Percentiles rank a stretch among this genome's conserved stretches.
Evolutionary conservation across 306 rosid species (phyloP).

Genomic region (Casuarina cunninghamiana): DNA sequence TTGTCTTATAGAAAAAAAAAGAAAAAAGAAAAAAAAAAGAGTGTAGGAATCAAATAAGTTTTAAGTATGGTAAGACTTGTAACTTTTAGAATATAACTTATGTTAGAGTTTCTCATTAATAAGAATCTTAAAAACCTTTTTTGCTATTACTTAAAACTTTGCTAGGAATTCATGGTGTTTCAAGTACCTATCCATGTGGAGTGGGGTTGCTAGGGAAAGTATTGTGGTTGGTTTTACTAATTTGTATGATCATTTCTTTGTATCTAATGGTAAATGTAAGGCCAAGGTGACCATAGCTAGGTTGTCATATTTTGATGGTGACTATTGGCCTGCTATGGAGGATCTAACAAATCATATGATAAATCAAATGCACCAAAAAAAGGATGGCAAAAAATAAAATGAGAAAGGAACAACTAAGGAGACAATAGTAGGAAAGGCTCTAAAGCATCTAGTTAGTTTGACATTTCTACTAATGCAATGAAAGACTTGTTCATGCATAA

Average conservation of each 20-base stretch:
- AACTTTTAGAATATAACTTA: too few relatives aligned
- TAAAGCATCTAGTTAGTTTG: slow-evolving; percentile 51
- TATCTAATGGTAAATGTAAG: slow-evolving; percentile 28
- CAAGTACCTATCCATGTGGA: slow-evolving; percentile 58
- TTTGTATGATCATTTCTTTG: slow-evolving; percentile 58
- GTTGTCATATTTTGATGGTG: slow-evolving; percentile 79
- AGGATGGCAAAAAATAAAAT: neutral
- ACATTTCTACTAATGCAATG: too few relatives aligned
- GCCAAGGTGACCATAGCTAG: slow-evolving; percentile 55
- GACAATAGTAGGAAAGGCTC: slow-evolving; percentile 34
- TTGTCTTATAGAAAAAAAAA: slow-evolving; percentile 26
- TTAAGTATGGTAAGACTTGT: too few relatives aligned
- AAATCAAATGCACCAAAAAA: slow-evolving; percentile 33
- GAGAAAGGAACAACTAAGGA: neutral
- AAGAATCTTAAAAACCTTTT: too few relatives aligned
- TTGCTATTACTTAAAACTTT: too few relatives aligned
- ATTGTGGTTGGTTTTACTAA: slow-evolving; percentile 51
- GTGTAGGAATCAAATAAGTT: too few relatives aligned
- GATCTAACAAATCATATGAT: slow-evolving; percentile 29
- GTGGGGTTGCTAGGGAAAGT: slow-evolving; percentile 52
- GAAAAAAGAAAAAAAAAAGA: too few relatives aligned
- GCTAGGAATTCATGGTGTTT: neutral
- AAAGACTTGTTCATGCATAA: too few relatives aligned
- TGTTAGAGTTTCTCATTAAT: too few relatives aligned
- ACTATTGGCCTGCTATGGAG: slow-evolving; percentile 57